A percentile compares a stretch with the other conserved stretches of the same genome.
Evolutionary conservation across 2,329 filamentous ascomycete genomes (phyloP).

Genomic region (Talaromyces sp.): DNA sequence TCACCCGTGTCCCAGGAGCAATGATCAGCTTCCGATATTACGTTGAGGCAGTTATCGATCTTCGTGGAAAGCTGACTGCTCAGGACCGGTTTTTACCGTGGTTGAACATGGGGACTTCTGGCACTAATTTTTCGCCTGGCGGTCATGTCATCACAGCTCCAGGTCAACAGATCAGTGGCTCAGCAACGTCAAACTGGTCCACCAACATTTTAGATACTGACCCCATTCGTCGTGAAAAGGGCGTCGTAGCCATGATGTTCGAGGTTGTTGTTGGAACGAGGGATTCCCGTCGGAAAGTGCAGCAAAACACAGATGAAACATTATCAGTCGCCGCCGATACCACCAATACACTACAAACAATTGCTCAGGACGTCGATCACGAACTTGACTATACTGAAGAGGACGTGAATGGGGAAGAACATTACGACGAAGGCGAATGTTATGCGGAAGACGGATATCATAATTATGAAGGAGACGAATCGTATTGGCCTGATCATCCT

Average conservation of each 20-base stretch:
- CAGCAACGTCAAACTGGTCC: constrained; percentile 41
- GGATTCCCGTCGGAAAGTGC: constrained; percentile 62
- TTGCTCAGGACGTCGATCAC: constrained; percentile 22
- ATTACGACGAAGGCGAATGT: constrained; percentile 26
- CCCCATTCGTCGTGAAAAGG: constrained; percentile 79
- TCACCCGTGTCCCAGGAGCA: constrained; percentile 79
- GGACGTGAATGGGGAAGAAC: constrained; percentile 28
- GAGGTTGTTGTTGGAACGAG: constrained; percentile 83
- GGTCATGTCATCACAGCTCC: constrained; percentile 33
- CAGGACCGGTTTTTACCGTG: constrained; percentile 63
- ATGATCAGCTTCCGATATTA: constrained; percentile 97
- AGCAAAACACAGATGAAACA: constrained; percentile 37
- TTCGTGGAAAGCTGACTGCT: constrained; percentile 79
- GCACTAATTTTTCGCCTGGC: constrained; percentile 43
- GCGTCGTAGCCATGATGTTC: constrained; percentile 81
- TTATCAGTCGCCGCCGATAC: constrained; percentile 25
- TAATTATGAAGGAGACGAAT: constrained; percentile 23
- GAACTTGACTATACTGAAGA: not conserved
- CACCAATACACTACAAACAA: constrained; percentile 24
- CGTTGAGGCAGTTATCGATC: constrained; percentile 85
- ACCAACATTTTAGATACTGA: constrained; percentile 81
- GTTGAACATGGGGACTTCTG: constrained; percentile 49
- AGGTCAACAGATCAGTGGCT: constrained; percentile 31
- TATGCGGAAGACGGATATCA: constrained; percentile 27
- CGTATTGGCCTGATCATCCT: constrained; percentile 25